Conservation (phyloP, 2,329 filamentous ascomycete species). For the Epichloe aotearoae region DNA sequence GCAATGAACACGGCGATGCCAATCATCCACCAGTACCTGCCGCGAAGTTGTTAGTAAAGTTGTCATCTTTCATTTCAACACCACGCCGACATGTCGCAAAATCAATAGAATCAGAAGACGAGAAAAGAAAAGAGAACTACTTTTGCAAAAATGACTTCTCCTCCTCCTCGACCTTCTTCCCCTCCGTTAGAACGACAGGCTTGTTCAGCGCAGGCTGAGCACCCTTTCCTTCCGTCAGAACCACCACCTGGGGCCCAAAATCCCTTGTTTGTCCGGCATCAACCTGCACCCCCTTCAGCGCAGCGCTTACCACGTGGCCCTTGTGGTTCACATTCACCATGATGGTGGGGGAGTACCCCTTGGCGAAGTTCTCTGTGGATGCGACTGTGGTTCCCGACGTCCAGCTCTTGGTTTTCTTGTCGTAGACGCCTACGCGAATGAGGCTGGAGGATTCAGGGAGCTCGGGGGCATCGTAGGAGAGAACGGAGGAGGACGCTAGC, state of each 20-base stretch:
- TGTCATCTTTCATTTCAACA: background rate
- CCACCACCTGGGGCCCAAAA: constrained; percentile 46
- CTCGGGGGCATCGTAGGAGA: constrained; percentile 44
- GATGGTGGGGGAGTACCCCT: constrained; percentile 45
- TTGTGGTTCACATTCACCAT: constrained; percentile 35
- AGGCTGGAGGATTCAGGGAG: constrained; percentile 31
- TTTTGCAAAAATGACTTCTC: constrained; percentile 57
- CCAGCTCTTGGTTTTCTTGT: constrained; percentile 34
- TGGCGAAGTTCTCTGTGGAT: constrained; percentile 42
- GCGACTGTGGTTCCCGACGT: constrained; percentile 41
- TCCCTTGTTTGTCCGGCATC: constrained; percentile 53
- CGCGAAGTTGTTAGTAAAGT: constrained; percentile 19
- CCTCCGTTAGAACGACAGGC: constrained; percentile 49
- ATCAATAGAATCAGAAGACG: background rate
- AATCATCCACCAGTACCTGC: constrained; percentile 55
- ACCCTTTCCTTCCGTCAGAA: constrained; percentile 35
- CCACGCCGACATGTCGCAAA: background rate
- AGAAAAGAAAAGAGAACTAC: constrained; percentile 28
- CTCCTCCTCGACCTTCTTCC: constrained; percentile 39
- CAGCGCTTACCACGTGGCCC: constrained; percentile 35
- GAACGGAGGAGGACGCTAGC: constrained; percentile 30
- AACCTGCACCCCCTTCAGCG: constrained; percentile 41
- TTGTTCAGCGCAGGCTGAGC: constrained; percentile 48
- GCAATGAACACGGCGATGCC: constrained; percentile 39
- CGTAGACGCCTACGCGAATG: constrained; percentile 46